These are phyloP conservation scores for Aristolochia californica DNA, from an alignment of 164 flowering plant species.

Conservation along the genomic window DNA sequence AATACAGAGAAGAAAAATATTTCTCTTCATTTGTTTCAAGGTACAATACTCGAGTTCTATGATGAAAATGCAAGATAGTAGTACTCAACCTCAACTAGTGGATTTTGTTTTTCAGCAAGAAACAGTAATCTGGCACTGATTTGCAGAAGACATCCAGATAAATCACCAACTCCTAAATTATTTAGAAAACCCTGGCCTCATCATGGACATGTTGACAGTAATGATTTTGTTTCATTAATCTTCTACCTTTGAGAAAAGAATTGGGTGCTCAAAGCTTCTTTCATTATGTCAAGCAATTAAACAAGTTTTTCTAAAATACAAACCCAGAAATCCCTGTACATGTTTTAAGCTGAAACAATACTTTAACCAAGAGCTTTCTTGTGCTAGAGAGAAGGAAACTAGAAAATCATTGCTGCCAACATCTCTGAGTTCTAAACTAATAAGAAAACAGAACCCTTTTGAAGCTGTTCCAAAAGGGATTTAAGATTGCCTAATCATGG, in stretches of 20 bases:
- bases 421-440: background rate
- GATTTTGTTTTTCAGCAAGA: too few species aligned
- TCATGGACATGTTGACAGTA: background rate
- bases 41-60: too few species aligned
- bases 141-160: background rate
- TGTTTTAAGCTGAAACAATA: background rate
- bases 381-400: too few species aligned
- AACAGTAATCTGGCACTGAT: background rate
- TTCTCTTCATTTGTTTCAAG: too few species aligned
- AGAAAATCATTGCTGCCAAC: background rate
- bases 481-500: conserved; percentile 6
- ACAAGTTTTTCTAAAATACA: background rate
- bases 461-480: conserved; percentile 1
- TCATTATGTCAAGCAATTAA: background rate
- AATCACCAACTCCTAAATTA: background rate
- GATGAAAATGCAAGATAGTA: too few species aligned
- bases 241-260: background rate
- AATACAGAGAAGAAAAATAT: too few species aligned
- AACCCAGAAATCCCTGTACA: background rate
- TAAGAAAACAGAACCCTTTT: background rate
- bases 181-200: background rate
- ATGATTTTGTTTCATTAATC: too few species aligned
- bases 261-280: background rate
- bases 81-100: too few species aligned
- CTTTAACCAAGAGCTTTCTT: background rate